Percentiles rank a stretch among this genome's conserved stretches.
These are phyloP conservation scores for Tarenaya hassleriana DNA, from an alignment of 345 rosid genomes.

Conservation along the genomic window DNA sequence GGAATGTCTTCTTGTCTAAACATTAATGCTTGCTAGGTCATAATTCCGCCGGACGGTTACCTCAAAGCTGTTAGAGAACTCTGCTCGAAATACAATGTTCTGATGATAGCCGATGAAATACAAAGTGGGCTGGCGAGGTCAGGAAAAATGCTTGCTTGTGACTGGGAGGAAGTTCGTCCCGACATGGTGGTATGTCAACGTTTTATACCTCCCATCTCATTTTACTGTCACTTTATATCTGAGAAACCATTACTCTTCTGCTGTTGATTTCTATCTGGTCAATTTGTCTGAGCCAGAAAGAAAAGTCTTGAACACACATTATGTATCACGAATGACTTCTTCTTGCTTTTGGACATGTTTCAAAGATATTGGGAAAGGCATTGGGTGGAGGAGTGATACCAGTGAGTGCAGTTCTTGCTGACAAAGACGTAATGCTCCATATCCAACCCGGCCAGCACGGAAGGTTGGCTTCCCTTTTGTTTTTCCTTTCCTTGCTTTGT, in stretches of 20 bases:
- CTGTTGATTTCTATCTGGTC: too few relatives aligned
- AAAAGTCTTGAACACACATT: too few relatives aligned
- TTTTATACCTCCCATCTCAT: background rate
- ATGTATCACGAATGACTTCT: constrained; percentile 1
- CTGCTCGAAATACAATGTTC: constrained; percentile 64
- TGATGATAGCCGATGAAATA: constrained; percentile 96
- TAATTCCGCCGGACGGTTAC: constrained; percentile 84
- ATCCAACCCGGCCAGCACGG: constrained; percentile 97
- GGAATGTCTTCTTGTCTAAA: background rate
- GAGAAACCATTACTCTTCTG: too few relatives aligned
- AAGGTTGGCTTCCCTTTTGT: constrained; percentile 46
- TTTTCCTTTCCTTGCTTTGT: too few relatives aligned
- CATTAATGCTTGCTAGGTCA: constrained; percentile 40
- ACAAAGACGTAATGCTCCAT: constrained; percentile 86
- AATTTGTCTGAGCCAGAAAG: too few relatives aligned
- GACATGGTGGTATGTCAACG: constrained; percentile 66
- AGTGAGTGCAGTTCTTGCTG: constrained; percentile 88
- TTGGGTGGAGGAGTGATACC: constrained; percentile 97
- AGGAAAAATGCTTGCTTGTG: constrained; percentile 89
- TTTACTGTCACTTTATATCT: background rate
- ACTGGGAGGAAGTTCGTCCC: constrained; percentile 89
- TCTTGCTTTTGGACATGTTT: constrained; percentile 6
- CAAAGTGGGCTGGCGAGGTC: constrained; percentile 90
- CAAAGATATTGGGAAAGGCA: constrained; percentile 86
- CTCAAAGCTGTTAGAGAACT: constrained; percentile 75